Conservation (phyloP, 1,139 yeast species). For the Hemisphaericaspora lyxosophila region DNA sequence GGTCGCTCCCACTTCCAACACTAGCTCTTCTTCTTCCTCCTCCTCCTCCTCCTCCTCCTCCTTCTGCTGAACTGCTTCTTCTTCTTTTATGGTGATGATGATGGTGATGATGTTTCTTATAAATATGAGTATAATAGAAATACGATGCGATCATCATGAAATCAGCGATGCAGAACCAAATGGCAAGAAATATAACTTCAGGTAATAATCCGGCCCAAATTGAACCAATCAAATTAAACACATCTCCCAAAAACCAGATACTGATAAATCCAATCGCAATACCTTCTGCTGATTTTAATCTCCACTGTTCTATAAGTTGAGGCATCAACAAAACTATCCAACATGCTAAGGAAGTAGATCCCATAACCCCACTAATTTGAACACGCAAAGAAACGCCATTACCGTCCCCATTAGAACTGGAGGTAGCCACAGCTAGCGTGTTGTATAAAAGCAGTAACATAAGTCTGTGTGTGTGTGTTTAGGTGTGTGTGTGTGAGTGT, state of each 20-base stretch:
- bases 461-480: too few species aligned
- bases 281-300: conserved; percentile 75
- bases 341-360: conserved; percentile 68
- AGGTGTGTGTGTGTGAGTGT: too few species aligned
- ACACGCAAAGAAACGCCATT: conserved; percentile 2
- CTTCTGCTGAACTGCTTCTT: conserved; percentile 2
- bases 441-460: conserved; percentile 2
- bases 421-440: not conserved
- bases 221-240: conserved; percentile 67
- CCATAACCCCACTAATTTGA: conserved; percentile 56
- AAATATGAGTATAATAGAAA: conserved; percentile 51
- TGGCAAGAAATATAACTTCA: conserved; percentile 66
- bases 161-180: conserved; percentile 77
- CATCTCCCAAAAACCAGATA: conserved; percentile 75
- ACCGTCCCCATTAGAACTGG: not conserved
- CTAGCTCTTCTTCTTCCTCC: conserved; percentile 1
- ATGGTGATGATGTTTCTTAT: conserved; percentile 34
- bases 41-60: conserved; percentile 5
- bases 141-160: conserved; percentile 60
- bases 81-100: conserved; percentile 11
- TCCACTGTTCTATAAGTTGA: conserved; percentile 81
- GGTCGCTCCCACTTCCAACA: conserved; percentile 2
- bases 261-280: conserved; percentile 67
- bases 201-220: conserved; percentile 72
- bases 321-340: conserved; percentile 83